phyloP scores from a whole-genome alignment of 495 filamentous ascomycete genomes.

The Penicillium paxilli region DNA sequence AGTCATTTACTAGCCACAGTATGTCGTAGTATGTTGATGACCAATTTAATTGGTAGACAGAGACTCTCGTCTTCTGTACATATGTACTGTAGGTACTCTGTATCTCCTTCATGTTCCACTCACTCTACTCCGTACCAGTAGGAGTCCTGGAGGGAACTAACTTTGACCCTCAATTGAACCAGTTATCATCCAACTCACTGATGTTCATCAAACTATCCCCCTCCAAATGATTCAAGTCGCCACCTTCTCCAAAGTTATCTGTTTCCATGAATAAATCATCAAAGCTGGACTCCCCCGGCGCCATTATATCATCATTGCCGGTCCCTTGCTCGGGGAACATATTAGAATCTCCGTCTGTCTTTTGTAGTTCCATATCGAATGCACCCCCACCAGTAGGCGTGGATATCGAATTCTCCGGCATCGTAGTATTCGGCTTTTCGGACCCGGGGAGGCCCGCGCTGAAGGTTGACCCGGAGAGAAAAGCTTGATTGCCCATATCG shows the following conservation, averaged over 20 bases:
- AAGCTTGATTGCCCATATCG: constrained; percentile 44
- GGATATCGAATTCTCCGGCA: constrained; percentile 25
- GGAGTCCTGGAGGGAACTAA: too few species aligned
- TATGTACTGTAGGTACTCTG: background rate
- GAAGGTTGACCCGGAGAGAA: constrained; percentile 41
- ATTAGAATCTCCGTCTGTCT: constrained; percentile 19
- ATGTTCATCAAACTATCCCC: constrained; percentile 44
- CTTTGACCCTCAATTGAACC: constrained; percentile 37
- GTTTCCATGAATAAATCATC: constrained; percentile 53
- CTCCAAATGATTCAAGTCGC: constrained; percentile 40
- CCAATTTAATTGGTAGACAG: background rate
- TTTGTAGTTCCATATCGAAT: constrained; percentile 44
- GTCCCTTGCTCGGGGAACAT: constrained; percentile 15
- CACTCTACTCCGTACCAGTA: too few species aligned
- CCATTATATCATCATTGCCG: constrained; percentile 41
- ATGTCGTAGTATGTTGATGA: too few species aligned
- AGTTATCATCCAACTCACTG: constrained; percentile 46
- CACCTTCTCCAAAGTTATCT: constrained; percentile 37
- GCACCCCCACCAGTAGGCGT: constrained; percentile 41
- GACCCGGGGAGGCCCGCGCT: constrained; percentile 14
- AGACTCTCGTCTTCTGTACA: background rate
- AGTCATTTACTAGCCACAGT: too few species aligned
- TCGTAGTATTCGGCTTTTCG: constrained; percentile 25
- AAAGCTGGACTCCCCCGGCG: constrained; percentile 48
- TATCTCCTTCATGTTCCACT: background rate